Base-by-base conservation (phyloP, 768 basidiomycete genomes). In the Sporobolomyces pararoseus region DNA sequence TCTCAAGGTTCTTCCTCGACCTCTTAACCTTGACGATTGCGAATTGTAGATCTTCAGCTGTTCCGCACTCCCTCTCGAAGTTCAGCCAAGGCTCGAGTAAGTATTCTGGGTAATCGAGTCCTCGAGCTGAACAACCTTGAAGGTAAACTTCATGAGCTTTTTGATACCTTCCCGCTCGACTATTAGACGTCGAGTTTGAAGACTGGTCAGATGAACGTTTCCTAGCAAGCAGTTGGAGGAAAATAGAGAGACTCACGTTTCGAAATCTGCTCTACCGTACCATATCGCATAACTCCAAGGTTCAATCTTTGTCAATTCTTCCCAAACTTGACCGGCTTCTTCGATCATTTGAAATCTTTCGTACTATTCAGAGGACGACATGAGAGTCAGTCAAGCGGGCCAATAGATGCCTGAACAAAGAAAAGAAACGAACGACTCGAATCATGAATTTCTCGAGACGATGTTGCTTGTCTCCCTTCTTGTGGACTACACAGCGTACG, bases 41-140 rank as follows among this genome's bases (percentile, higher is more conserved):
- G 21, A 70, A 71, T 35, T 78, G 75, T 19, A 78, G 51, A 6
- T 86, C 85, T 34, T 84, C 82, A 19, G 90, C 82, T 29, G 85
- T 83, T 0, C 95, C 95, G 75, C 92, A 83, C 5, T 89, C 80
- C 72, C 90, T 85, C 78, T 97, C 95, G 75, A 97, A 96, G n/a
- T 83, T 80, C 23, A 87, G 76, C 89, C 91, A 95, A 1, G 89
- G 88, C 64, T 93, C 90, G 87, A 90, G 95, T 12, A 98, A 81
- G 14, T 88, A 89, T 79, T 99, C 95, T 0, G 96, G 93, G 88
- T 93, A 98, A 79, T 99, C 95, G 46, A 98, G 75, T 58, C 87
- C 85, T 78, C 88, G 89, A 51, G 82, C 81, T 34, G 86, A 84
- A 89, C 82, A 68, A 87, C 86, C 49, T 81, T 79, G 78, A 0